Evolutionary conservation across 2,329 filamentous ascomycete species (phyloP).

Genomic region (Aspergillus transmontanensis): DNA sequence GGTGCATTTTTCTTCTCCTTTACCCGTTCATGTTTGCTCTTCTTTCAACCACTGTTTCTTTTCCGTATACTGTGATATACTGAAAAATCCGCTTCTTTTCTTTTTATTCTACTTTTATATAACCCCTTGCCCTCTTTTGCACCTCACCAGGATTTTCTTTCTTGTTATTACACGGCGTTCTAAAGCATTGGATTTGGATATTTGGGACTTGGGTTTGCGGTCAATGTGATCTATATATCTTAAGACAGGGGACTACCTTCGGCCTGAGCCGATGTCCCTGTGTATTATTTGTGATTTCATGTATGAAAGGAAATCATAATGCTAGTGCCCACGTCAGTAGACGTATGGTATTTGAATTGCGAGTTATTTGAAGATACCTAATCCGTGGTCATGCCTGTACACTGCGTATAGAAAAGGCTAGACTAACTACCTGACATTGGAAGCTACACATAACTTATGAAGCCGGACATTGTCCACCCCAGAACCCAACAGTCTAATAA

Average conservation of each 20-base stretch:
- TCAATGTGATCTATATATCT: conserved; percentile 21
- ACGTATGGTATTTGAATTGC: conserved; percentile 11
- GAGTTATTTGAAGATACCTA: not conserved
- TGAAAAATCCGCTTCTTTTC: conserved; percentile 18
- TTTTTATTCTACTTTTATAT: conserved; percentile 8
- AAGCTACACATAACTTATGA: not conserved
- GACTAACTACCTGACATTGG: not conserved
- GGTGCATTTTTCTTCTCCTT: conserved; percentile 11
- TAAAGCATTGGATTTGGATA: conserved; percentile 38
- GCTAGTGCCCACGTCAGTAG: conserved; percentile 16
- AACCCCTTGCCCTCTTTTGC: conserved; percentile 16
- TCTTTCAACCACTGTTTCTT: conserved; percentile 15
- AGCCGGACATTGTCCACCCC: not conserved
- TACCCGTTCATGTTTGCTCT: conserved; percentile 11
- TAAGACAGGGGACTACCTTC: conserved; percentile 15
- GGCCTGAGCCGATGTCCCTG: conserved; percentile 17
- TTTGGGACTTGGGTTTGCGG: conserved; percentile 32
- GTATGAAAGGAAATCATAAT: conserved; percentile 24
- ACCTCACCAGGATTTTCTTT: conserved; percentile 20
- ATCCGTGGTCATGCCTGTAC: too few relatives aligned
- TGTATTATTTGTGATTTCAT: conserved; percentile 20
- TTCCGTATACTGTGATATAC: conserved; percentile 28
- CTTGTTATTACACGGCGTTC: conserved; percentile 33
- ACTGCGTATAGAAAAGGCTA: not conserved
- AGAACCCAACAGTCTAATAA: not conserved